These are phyloP conservation scores for Neopestalotiopsis rosae DNA, from an alignment of 2,329 filamentous ascomycete genomes.

Conservation along the genomic window DNA sequence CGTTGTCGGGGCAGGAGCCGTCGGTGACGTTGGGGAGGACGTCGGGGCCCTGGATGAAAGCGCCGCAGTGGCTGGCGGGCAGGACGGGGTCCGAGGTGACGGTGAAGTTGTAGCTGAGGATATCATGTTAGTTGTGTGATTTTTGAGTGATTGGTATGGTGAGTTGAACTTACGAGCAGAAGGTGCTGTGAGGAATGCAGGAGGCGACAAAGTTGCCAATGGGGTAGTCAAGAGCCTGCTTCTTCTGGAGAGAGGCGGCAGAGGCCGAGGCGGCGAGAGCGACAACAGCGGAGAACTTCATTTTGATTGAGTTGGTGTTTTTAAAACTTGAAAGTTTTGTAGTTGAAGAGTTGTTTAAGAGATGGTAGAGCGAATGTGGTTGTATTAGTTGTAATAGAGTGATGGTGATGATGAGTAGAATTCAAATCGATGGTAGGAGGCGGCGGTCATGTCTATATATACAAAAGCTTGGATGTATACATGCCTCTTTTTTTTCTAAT, in stretches of 20 bases:
- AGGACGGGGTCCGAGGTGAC: constrained; percentile 15
- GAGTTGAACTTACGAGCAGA: constrained; percentile 16
- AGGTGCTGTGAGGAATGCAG: constrained; percentile 21
- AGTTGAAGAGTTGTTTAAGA: background rate
- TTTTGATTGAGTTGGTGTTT: constrained; percentile 10
- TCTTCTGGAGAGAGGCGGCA: constrained; percentile 18
- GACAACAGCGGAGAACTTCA: constrained; percentile 20
- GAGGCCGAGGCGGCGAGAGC: constrained; percentile 20
- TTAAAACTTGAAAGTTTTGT: background rate
- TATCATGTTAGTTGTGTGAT: background rate
- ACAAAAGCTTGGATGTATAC: background rate
- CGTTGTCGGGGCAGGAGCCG: constrained; percentile 20
- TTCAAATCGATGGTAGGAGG: background rate
- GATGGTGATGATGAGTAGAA: background rate
- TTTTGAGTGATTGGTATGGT: background rate
- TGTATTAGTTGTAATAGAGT: background rate
- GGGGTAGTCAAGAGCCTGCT: constrained; percentile 5
- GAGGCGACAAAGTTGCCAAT: constrained; percentile 18
- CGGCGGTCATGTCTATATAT: background rate
- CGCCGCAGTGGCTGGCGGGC: constrained; percentile 14
- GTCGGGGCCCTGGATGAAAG: constrained; percentile 18
- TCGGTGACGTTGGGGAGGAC: constrained; percentile 15
- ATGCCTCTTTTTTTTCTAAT: background rate
- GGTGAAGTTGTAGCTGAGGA: constrained; percentile 20
- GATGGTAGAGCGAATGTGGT: background rate